Base-by-base conservation (phyloP, 1,139 yeast species). In the Pneumocystis canis region DNA sequence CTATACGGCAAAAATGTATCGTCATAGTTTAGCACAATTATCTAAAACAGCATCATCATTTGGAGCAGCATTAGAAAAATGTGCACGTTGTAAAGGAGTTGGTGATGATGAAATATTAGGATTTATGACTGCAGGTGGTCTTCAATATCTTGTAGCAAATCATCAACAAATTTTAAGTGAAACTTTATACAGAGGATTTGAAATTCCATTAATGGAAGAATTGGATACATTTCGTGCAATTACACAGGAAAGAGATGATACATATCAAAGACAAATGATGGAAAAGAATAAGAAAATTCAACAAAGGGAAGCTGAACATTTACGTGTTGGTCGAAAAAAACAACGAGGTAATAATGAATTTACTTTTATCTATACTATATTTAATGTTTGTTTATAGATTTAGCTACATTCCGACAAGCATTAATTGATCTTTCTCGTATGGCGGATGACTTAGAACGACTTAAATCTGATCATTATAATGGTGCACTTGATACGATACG, bases 121-220 rank as follows among this genome's bases (percentile, higher is more conserved):
- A 3, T 73, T 88, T 20, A 75, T 82, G 68, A 80, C 84, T 60
- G 88, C 92, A 0, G 87, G 89, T 58, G 95, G 95, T 0, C 74
- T 89, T 64, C 92, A 88, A 69, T 84, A 82, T 69, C 77, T 89
- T 61, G 80, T 87, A 20, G 84, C 94, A 0, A 87, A 87, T 71
- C 94, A 87, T 70, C 85, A 86, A 67, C 84, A 84, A 66, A 82
- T 89, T 7, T 77, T 89, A 66, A 80, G 89, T 31, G 77, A 82
- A 62, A 75, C 84, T 61, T 73, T 88, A 2, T 74, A 76, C 30
- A 71, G 76, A 11, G 77, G 80, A 58, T 82, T 87, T 69, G 83
- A 80, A 64, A 75, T 73, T n/a, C 88, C 89, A 0, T 74, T 86
- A 58, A 69, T 70, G 16, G 71, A 74, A 25, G 79, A 79, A 59